Percentiles rank a stretch among this genome's conserved stretches.
These are phyloP conservation scores for Rhynchosporium graminicola DNA, from an alignment of 2,329 filamentous ascomycete genomes.

Conservation along the genomic window DNA sequence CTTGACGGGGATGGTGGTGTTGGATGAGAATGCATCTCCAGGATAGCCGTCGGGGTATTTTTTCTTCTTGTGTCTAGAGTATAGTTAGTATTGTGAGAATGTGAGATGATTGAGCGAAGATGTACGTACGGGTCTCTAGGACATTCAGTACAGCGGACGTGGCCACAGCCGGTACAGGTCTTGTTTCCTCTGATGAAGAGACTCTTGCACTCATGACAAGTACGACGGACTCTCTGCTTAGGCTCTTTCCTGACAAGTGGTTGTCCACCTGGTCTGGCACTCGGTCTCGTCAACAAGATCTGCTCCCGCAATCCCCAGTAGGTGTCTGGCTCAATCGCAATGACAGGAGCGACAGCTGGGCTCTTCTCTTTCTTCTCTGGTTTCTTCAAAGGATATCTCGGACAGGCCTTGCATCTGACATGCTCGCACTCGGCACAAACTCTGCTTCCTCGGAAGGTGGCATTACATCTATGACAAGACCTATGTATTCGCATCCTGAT, in stretches of 20 bases:
- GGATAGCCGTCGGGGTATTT: slow-evolving; percentile 72
- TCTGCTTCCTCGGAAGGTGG: slow-evolving; percentile 71
- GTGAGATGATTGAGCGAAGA: neutral
- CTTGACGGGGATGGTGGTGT: slow-evolving; percentile 47
- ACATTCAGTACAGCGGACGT: slow-evolving; percentile 77
- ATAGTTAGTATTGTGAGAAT: slow-evolving; percentile 20
- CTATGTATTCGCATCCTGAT: slow-evolving; percentile 77
- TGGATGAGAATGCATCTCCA: slow-evolving; percentile 50
- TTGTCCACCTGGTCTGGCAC: slow-evolving; percentile 61
- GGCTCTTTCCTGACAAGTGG: slow-evolving; percentile 72
- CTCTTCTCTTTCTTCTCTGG: slow-evolving; percentile 54
- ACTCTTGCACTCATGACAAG: slow-evolving; percentile 72
- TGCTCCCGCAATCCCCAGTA: slow-evolving; percentile 44
- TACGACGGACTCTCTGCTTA: slow-evolving; percentile 71
- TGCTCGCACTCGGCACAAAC: slow-evolving; percentile 78
- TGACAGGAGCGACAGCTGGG: slow-evolving; percentile 42
- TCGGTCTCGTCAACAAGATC: slow-evolving; percentile 61
- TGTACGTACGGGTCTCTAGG: slow-evolving; percentile 73
- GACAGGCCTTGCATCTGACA: slow-evolving; percentile 77
- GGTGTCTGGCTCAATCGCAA: slow-evolving; percentile 35
- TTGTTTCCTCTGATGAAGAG: slow-evolving; percentile 61
- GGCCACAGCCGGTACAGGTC: slow-evolving; percentile 67
- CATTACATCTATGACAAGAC: slow-evolving; percentile 78
- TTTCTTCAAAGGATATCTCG: slow-evolving; percentile 61
- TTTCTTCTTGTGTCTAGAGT: slow-evolving; percentile 60